These are phyloP conservation scores for Chimonanthus praecox DNA, from an alignment of 164 flowering plant species.

Conservation along the genomic window DNA sequence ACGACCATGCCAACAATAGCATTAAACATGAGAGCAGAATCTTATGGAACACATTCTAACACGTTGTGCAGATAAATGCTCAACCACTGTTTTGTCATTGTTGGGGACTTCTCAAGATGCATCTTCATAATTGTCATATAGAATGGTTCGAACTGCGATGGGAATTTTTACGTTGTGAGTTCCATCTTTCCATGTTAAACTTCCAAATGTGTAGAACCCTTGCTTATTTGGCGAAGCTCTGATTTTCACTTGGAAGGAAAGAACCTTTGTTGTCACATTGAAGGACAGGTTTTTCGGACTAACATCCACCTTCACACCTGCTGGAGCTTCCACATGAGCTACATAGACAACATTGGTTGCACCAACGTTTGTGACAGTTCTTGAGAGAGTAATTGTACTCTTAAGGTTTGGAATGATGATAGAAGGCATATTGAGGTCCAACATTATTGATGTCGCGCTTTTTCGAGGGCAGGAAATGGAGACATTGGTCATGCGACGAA, in stretches of 20 bases:
- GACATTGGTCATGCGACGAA: background rate
- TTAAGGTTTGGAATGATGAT: constrained; percentile 43
- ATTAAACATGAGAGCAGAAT: too few relatives aligned
- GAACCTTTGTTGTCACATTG: background rate
- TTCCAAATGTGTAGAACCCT: background rate
- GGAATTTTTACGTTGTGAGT: background rate
- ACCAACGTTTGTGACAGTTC: too few relatives aligned
- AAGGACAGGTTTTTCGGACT: constrained; percentile 28
- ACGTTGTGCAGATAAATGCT: too few relatives aligned
- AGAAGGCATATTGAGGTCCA: constrained; percentile 44
- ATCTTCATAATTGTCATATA: too few relatives aligned
- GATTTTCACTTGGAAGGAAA: background rate
- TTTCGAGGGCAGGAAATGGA: background rate
- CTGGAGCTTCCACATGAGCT: constrained; percentile 5
- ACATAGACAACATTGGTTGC: too few relatives aligned
- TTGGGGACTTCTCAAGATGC: too few relatives aligned
- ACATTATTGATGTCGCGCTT: background rate
- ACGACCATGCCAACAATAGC: too few relatives aligned
- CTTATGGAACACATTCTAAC: too few relatives aligned
- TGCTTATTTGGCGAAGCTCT: background rate
- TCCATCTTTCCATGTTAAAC: too few relatives aligned
- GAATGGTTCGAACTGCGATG: background rate
- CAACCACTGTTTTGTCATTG: too few relatives aligned
- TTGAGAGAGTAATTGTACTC: constrained; percentile 10
- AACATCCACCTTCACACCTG: constrained; percentile 31